Percentiles rank a stretch among this genome's conserved stretches.
Conservation (phyloP, 768 basidiomycete genomes). For the Chlorophyllum brunneum region DNA sequence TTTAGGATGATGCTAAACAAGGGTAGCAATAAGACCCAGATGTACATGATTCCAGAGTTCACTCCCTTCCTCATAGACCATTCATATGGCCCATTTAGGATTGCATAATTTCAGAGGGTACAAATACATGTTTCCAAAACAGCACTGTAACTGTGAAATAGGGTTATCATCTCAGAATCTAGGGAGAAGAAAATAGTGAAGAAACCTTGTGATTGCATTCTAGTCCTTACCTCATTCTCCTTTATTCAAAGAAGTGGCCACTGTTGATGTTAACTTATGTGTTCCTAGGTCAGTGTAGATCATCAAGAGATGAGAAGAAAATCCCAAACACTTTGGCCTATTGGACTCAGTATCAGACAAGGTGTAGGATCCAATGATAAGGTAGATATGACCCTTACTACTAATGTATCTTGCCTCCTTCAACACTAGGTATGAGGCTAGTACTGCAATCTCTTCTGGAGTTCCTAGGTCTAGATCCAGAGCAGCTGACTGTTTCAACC, state of each 20-base stretch:
- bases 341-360: background rate
- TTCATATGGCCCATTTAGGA: no score
- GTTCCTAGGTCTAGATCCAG: background rate
- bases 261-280: constrained; percentile 10
- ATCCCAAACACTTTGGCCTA: constrained; percentile 2
- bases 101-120: no score
- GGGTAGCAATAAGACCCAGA: no score
- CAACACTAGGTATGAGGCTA: constrained; percentile 21
- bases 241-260: constrained; percentile 12
- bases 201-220: no score
- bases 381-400: constrained; percentile 8
- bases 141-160: no score
- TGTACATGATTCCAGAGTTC: no score
- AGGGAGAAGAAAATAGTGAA: background rate
- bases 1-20: no score
- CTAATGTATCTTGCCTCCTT: constrained; percentile 18
- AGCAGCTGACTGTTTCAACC: background rate
- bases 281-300: background rate
- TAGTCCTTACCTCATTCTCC: background rate
- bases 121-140: no score
- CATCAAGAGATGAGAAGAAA: background rate
- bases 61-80: no score
- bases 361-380: background rate
- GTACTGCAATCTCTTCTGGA: constrained; percentile 16
- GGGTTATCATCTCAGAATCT: no score